A percentile compares a stretch with the other conserved stretches of the same genome.
These are phyloP conservation scores for Agroathelia rolfsii DNA, from an alignment of 1,284 basidiomycete species.

Conservation along the genomic window DNA sequence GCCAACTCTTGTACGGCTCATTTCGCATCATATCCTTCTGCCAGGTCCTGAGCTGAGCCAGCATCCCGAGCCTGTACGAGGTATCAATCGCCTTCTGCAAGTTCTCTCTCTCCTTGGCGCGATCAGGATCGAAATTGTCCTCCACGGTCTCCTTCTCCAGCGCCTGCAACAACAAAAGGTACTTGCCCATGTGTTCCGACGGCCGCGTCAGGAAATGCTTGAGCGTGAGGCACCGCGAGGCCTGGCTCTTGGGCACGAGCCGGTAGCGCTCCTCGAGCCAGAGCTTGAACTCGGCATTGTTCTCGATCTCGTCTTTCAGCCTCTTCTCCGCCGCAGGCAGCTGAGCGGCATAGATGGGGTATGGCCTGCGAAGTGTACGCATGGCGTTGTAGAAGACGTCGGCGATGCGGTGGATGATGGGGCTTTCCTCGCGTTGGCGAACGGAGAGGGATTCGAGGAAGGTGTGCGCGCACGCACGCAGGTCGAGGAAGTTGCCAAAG, in stretches of 20 bases:
- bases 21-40: conserved; percentile 79
- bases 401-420: conserved; percentile 79
- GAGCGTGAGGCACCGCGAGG: conserved; percentile 73
- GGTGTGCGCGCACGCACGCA: conserved; percentile 73
- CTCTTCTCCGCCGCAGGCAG: conserved; percentile 80
- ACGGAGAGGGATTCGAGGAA: conserved; percentile 82
- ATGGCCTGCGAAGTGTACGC: conserved; percentile 79
- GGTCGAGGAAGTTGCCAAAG: conserved; percentile 79
- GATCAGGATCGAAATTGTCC: conserved; percentile 75
- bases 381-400: conserved; percentile 87
- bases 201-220: conserved; percentile 84
- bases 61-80: conserved; percentile 67
- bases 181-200: conserved; percentile 83
- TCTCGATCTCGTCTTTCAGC: conserved; percentile 77
- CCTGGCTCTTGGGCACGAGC: conserved; percentile 56
- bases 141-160: conserved; percentile 73
- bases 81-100: conserved; percentile 70
- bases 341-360: conserved; percentile 80
- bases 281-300: conserved; percentile 73
- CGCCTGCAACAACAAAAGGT: conserved; percentile 80
- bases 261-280: conserved; percentile 71
- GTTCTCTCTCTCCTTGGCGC: conserved; percentile 60
- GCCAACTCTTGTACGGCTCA: conserved; percentile 64
- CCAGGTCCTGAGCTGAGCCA: conserved; percentile 77
- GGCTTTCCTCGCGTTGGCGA: conserved; percentile 80